Conservation (phyloP, 2,329 filamentous ascomycete species). For the Ascochyta koolunga region DNA sequence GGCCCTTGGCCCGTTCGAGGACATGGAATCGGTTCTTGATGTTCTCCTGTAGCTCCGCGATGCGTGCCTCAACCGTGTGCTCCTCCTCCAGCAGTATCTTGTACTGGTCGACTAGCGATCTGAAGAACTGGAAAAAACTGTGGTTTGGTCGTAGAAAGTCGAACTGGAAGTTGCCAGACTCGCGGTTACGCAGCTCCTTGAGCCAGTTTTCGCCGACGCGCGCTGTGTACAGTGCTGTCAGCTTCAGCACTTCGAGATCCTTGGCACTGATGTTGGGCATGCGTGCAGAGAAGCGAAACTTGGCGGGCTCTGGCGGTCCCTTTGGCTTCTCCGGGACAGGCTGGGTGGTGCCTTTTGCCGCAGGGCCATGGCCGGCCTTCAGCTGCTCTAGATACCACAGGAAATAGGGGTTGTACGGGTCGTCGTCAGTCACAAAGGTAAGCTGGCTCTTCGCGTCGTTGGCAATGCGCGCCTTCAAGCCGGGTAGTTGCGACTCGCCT, state of each 20-base stretch:
- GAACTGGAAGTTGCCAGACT: constrained; percentile 91
- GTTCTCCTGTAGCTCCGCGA: constrained; percentile 75
- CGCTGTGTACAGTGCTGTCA: constrained; percentile 90
- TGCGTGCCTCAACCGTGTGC: constrained; percentile 73
- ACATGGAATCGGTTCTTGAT: constrained; percentile 80
- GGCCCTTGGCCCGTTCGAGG: constrained; percentile 78
- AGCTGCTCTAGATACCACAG: constrained; percentile 89
- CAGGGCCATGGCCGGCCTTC: constrained; percentile 77
- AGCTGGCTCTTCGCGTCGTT: constrained; percentile 89
- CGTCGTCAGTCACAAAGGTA: constrained; percentile 78
- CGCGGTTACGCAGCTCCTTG: constrained; percentile 85
- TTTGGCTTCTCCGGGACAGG: constrained; percentile 68
- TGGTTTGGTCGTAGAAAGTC: constrained; percentile 95
- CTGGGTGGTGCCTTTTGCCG: constrained; percentile 20
- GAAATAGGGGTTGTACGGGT: constrained; percentile 89
- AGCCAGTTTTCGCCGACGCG: constrained; percentile 92
- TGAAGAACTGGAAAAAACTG: constrained; percentile 95
- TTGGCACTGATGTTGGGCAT: constrained; percentile 98
- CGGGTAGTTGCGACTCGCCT: constrained; percentile 74
- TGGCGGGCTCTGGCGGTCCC: constrained; percentile 82
- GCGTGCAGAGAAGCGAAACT: constrained; percentile 91
- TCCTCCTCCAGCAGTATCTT: constrained; percentile 76
- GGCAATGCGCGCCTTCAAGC: constrained; percentile 83
- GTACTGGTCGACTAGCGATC: constrained; percentile 91
- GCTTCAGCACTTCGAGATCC: constrained; percentile 74